A percentile compares a stretch with the other conserved stretches of the same genome.
These are phyloP conservation scores for Cadophora sp. DNA, from an alignment of 2,329 filamentous ascomycete genomes.

Conservation along the genomic window DNA sequence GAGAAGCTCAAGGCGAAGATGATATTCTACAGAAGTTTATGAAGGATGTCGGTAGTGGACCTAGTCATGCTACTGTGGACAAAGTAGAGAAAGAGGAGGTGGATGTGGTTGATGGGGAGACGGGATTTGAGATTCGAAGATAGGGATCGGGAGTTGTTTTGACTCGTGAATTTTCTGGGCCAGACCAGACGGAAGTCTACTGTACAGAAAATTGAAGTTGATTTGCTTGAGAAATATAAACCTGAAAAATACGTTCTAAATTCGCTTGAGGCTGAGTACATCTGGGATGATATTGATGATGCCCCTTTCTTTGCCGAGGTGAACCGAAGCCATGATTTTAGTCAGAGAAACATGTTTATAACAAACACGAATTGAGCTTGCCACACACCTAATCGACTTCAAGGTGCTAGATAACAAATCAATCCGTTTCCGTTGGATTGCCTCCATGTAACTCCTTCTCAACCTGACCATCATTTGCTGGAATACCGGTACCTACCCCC, in stretches of 20 bases:
- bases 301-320: too few species aligned
- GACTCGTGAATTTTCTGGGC: background rate
- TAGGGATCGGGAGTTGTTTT: slow-evolving; percentile 5
- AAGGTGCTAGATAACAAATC: background rate
- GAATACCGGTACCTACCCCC: too few species aligned
- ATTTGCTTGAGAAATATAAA: too few species aligned
- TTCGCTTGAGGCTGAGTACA: background rate
- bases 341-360: too few species aligned
- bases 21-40: slow-evolving; percentile 72
- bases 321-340: too few species aligned
- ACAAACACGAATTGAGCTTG: too few species aligned
- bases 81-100: slow-evolving; percentile 75
- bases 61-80: slow-evolving; percentile 73
- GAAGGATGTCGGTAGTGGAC: slow-evolving; percentile 77
- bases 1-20: slow-evolving; percentile 82
- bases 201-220: too few species aligned
- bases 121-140: slow-evolving; percentile 61
- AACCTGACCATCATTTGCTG: background rate
- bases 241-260: background rate
- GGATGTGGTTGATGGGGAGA: slow-evolving; percentile 69
- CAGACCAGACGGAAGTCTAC: background rate
- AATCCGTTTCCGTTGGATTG: background rate
- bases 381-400: too few species aligned
- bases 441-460: too few species aligned
- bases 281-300: too few species aligned